A percentile compares a stretch with the other conserved stretches of the same genome.
These are phyloP conservation scores for Talaromyces sp. DNA, from an alignment of 2,329 filamentous ascomycete genomes.

Conservation along the genomic window DNA sequence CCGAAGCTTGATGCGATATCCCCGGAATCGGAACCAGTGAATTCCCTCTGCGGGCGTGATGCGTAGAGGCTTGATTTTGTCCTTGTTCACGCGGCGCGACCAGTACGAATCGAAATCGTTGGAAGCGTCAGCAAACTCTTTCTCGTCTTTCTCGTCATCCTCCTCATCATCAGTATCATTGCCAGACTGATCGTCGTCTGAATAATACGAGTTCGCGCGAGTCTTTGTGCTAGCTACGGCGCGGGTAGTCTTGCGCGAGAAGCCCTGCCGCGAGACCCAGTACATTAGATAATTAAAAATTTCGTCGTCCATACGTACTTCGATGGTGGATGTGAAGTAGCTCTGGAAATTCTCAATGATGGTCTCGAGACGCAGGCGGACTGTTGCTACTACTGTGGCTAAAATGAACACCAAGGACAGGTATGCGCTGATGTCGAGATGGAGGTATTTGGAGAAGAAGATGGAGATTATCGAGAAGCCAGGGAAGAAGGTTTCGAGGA, in stretches of 20 bases:
- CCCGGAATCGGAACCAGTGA: conserved; percentile 66
- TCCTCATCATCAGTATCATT: conserved; percentile 30
- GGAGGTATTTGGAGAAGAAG: conserved; percentile 14
- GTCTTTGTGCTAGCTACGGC: conserved; percentile 65
- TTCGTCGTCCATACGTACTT: conserved; percentile 67
- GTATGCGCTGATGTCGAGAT: conserved; percentile 42
- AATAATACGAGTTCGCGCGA: conserved; percentile 35
- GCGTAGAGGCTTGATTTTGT: conserved; percentile 34
- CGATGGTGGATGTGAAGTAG: conserved; percentile 63
- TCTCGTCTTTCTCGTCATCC: conserved; percentile 33
- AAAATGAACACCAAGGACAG: conserved; percentile 55
- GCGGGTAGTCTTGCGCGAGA: conserved; percentile 57
- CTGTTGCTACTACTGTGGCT: conserved; percentile 49
- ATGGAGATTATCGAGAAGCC: conserved; percentile 40
- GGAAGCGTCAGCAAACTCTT: conserved; percentile 43
- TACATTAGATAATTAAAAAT: conserved; percentile 70
- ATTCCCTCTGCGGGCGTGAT: conserved; percentile 67
- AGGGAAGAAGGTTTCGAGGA: conserved; percentile 10
- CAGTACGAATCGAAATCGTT: conserved; percentile 41
- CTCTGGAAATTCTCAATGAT: conserved; percentile 48
- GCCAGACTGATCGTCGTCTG: conserved; percentile 26
- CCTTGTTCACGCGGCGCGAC: conserved; percentile 36
- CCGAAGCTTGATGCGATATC: conserved; percentile 47
- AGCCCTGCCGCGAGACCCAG: conserved; percentile 63
- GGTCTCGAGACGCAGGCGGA: conserved; percentile 52